These are phyloP conservation scores for Rozella allomycis DNA, from an alignment of 371 early-diverging fungal genomes.

Conservation along the genomic window DNA sequence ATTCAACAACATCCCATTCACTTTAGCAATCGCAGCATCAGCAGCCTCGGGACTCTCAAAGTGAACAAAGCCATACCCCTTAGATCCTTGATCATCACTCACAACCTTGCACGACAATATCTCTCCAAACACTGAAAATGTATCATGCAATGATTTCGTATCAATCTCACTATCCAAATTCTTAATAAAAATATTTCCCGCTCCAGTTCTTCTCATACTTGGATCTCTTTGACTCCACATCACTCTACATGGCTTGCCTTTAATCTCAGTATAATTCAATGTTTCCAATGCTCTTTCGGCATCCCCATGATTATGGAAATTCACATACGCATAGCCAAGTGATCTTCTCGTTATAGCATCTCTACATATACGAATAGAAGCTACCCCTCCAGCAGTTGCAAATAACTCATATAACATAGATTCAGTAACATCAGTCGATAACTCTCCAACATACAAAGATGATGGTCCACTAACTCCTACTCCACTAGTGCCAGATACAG, in stretches of 20 bases:
- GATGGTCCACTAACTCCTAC: no score
- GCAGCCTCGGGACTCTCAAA: constrained; percentile 91
- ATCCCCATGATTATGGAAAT: constrained; percentile 41
- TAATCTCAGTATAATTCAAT: constrained; percentile 82
- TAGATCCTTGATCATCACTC: constrained; percentile 61
- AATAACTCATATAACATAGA: constrained; percentile 91
- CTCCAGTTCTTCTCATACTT: constrained; percentile 68
- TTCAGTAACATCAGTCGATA: constrained; percentile 47
- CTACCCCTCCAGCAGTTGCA: constrained; percentile 82
- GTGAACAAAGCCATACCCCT: constrained; percentile 97
- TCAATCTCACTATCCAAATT: constrained; percentile 42
- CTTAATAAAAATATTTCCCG: constrained; percentile 98
- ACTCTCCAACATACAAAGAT: constrained; percentile 1
- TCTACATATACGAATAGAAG: constrained; percentile 91
- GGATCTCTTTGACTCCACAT: constrained; percentile 99
- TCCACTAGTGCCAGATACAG: no score
- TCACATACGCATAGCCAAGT: constrained; percentile 94
- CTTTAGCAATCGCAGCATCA: constrained; percentile 82
- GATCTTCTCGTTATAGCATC: constrained; percentile 91
- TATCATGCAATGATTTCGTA: constrained; percentile 83
- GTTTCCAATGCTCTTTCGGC: constrained; percentile 58
- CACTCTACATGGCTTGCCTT: constrained; percentile 85
- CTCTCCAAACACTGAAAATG: constrained; percentile 94
- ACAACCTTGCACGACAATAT: constrained; percentile 97
- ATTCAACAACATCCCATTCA: constrained; percentile 96